These are phyloP conservation scores for Talaromyces piceae DNA, from an alignment of 2,329 filamentous ascomycete genomes.

Conservation along the genomic window DNA sequence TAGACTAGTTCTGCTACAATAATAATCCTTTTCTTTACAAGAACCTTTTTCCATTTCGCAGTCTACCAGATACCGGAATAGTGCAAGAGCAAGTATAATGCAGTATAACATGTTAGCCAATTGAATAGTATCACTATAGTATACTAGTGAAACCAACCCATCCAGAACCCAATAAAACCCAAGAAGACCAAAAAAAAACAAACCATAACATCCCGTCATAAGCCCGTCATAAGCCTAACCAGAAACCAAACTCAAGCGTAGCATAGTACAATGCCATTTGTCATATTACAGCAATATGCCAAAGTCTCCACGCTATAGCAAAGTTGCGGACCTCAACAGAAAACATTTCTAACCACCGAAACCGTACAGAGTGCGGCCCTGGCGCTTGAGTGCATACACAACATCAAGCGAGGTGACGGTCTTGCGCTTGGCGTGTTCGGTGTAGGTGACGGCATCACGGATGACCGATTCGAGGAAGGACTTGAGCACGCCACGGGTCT, in stretches of 20 bases:
- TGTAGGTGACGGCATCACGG: constrained; percentile 72
- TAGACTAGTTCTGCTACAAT: too few species aligned
- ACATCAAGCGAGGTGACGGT: constrained; percentile 52
- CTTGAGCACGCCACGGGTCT: constrained; percentile 75
- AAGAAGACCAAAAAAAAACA: not conserved
- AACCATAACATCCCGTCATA: not conserved
- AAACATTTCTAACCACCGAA: constrained; percentile 69
- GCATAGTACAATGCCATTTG: constrained; percentile 33
- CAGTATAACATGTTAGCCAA: not conserved
- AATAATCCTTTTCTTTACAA: too few species aligned
- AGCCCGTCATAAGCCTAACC: constrained; percentile 19
- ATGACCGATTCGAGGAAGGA: constrained; percentile 77
- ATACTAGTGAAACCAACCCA: not conserved
- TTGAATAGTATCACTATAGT: too few species aligned
- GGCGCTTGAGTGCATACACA: constrained; percentile 57
- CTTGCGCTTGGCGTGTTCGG: constrained; percentile 71
- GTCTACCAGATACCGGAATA: not conserved
- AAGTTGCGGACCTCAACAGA: too few species aligned
- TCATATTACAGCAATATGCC: too few species aligned
- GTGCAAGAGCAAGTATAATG: not conserved
- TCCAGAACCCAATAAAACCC: not conserved
- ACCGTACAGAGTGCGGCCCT: constrained; percentile 68
- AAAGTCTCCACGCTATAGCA: too few species aligned
- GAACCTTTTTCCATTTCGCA: too few species aligned
- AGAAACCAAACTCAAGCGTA: constrained; percentile 32